phyloP scores from a whole-genome alignment of 352 stramenopile genomes.

The Blastocystis sp. region DNA sequence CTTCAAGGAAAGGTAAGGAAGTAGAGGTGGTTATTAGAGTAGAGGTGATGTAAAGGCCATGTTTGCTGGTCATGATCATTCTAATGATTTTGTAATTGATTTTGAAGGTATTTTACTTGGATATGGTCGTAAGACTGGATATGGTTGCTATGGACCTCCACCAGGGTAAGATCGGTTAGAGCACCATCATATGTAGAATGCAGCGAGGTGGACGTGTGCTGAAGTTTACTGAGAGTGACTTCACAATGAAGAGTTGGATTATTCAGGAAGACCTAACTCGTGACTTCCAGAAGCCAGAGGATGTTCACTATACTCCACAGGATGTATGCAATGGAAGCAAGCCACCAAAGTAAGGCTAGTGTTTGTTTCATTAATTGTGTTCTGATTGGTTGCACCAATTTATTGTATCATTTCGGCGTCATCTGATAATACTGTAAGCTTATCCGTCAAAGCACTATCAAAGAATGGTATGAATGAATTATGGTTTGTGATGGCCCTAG shows the following conservation, averaged over 20 bases:
- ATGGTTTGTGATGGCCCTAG: background rate
- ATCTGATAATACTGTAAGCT: constrained; percentile 2
- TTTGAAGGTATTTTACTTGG: constrained; percentile 56
- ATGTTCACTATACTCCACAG: background rate
- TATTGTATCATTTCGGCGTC: background rate
- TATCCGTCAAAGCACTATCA: background rate
- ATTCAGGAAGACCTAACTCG: constrained; percentile 35
- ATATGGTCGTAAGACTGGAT: constrained; percentile 54
- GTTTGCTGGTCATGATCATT: constrained; percentile 55
- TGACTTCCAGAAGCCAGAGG: constrained; percentile 11
- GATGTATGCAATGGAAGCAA: constrained; percentile 27
- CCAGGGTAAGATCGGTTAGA: background rate
- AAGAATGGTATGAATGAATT: background rate
- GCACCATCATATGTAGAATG: constrained; percentile 17
- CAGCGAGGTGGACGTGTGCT: constrained; percentile 24
- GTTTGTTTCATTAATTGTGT: background rate
- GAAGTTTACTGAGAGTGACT: constrained; percentile 16
- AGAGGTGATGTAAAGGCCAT: constrained; percentile 45
- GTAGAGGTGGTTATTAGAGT: background rate
- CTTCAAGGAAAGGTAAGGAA: constrained; percentile 48
- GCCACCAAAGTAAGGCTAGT: background rate
- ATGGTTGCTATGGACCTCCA: constrained; percentile 58
- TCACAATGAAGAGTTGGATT: constrained; percentile 27
- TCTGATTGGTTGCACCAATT: constrained; percentile 21
- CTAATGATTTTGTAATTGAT: constrained; percentile 55